These are phyloP conservation scores for Botryotinia calthae DNA, from an alignment of 2,329 filamentous ascomycete genomes.

Conservation along the genomic window DNA sequence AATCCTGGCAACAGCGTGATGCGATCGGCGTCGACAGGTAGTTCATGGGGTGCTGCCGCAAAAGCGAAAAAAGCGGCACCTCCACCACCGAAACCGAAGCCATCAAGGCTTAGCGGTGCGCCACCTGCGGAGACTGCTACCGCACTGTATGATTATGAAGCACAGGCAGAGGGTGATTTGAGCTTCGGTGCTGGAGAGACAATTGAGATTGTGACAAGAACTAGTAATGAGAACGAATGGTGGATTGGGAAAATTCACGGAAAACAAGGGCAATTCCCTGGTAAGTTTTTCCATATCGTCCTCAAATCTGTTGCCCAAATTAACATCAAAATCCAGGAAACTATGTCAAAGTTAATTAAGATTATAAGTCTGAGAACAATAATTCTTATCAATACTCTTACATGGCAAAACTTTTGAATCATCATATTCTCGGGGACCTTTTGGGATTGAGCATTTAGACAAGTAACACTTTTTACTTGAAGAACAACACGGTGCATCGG, in stretches of 20 bases:
- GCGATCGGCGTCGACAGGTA: conserved; percentile 43
- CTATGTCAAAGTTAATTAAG: conserved; percentile 47
- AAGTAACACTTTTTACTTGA: background rate
- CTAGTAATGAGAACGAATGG: conserved; percentile 95
- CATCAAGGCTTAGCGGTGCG: conserved; percentile 64
- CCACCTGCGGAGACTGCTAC: conserved; percentile 75
- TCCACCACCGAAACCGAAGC: conserved; percentile 76
- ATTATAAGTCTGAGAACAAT: background rate
- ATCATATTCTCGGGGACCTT: conserved; percentile 1
- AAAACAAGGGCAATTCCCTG: conserved; percentile 89
- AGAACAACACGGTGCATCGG: background rate
- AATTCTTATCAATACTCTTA: conserved; percentile 14
- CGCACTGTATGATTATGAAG: conserved; percentile 93
- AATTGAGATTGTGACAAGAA: conserved; percentile 82
- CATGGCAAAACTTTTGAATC: conserved; percentile 10
- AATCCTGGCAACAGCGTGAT: conserved; percentile 37
- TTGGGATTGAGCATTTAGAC: conserved; percentile 1
- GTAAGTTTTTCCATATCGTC: conserved; percentile 49
- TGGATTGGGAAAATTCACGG: conserved; percentile 83
- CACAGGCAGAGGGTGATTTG: conserved; percentile 89
- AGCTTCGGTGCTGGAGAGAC: conserved; percentile 85
- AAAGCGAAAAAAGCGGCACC: conserved; percentile 69
- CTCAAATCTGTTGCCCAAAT: background rate
- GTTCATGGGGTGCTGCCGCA: conserved; percentile 48
- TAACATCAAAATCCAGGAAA: conserved; percentile 44